These are phyloP conservation scores for Suhomyces taliae DNA, from an alignment of 1,139 yeast species.

Conservation along the genomic window DNA sequence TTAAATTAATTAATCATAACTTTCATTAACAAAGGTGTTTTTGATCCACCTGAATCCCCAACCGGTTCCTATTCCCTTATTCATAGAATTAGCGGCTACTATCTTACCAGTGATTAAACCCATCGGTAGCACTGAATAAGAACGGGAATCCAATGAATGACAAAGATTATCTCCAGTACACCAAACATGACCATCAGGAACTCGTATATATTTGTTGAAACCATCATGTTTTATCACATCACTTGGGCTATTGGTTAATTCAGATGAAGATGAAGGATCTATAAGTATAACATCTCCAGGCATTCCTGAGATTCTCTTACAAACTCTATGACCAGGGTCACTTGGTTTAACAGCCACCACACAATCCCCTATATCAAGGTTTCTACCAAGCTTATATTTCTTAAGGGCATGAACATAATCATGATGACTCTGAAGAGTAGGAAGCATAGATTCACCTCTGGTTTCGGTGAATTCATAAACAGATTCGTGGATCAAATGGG, in stretches of 20 bases:
- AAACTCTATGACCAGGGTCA: slow-evolving; percentile 80
- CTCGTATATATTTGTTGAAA: slow-evolving; percentile 58
- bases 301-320: slow-evolving; percentile 93
- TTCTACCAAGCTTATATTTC: slow-evolving; percentile 55
- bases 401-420: slow-evolving; percentile 85
- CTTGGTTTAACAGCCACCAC: slow-evolving; percentile 90
- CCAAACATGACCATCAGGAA: slow-evolving; percentile 95
- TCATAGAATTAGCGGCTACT: slow-evolving; percentile 59
- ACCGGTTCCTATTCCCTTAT: slow-evolving; percentile 29
- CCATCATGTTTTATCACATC: slow-evolving; percentile 40
- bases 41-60: slow-evolving; percentile 57
- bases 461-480: slow-evolving; percentile 80
- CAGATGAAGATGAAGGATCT: slow-evolving; percentile 72
- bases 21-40: slow-evolving; percentile 37
- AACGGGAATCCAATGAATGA: slow-evolving; percentile 86
- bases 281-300: slow-evolving; percentile 84
- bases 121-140: slow-evolving; percentile 85
- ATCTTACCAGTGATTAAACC: slow-evolving; percentile 86
- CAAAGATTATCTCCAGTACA: slow-evolving; percentile 91
- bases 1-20: not conserved
- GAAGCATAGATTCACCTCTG: slow-evolving; percentile 93
- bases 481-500: slow-evolving; percentile 66
- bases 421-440: slow-evolving; percentile 71
- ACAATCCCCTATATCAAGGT: slow-evolving; percentile 76
- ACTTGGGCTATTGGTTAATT: slow-evolving; percentile 41